These are phyloP conservation scores for Globisporangium irregulare DNA, from an alignment of 352 stramenopile species.

Conservation along the genomic window DNA sequence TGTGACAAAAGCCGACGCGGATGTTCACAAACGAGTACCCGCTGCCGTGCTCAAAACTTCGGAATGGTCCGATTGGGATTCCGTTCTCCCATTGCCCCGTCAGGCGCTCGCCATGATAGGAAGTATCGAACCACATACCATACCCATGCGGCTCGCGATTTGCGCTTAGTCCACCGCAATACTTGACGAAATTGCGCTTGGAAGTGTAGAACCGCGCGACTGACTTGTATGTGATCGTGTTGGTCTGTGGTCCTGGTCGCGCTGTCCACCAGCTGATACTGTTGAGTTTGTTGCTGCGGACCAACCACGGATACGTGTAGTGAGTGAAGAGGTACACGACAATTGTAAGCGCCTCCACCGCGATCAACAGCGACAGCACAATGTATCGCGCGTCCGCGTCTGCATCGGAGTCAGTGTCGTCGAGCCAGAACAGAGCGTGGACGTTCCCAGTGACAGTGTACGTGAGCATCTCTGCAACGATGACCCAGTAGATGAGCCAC, in stretches of 20 bases:
- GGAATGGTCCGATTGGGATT: conserved; percentile 69
- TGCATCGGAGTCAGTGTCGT: conserved; percentile 30
- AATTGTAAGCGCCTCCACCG: conserved; percentile 44
- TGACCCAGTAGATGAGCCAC: conserved; percentile 84
- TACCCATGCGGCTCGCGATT: conserved; percentile 56
- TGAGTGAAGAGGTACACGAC: conserved; percentile 60
- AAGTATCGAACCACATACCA: conserved; percentile 70
- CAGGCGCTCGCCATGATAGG: conserved; percentile 68
- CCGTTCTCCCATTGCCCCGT: conserved; percentile 72
- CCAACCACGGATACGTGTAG: conserved; percentile 60
- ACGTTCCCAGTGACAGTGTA: conserved; percentile 47
- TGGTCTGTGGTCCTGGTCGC: conserved; percentile 37
- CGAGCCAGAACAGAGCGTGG: conserved; percentile 48
- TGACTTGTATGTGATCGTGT: conserved; percentile 48
- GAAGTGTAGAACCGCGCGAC: conserved; percentile 42
- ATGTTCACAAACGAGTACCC: conserved; percentile 77
- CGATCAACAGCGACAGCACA: conserved; percentile 30
- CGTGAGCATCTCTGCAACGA: conserved; percentile 59
- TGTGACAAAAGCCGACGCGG: conserved; percentile 66
- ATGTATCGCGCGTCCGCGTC: conserved; percentile 22
- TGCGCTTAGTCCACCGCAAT: conserved; percentile 60
- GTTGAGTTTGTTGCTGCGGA: conserved; percentile 44
- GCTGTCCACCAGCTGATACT: conserved; percentile 49
- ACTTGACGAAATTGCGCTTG: conserved; percentile 51
- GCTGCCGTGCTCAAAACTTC: conserved; percentile 67